Evolutionary conservation across 169 alveolate genomes (phyloP).

Genomic region (Eimeria brunetti): DNA sequence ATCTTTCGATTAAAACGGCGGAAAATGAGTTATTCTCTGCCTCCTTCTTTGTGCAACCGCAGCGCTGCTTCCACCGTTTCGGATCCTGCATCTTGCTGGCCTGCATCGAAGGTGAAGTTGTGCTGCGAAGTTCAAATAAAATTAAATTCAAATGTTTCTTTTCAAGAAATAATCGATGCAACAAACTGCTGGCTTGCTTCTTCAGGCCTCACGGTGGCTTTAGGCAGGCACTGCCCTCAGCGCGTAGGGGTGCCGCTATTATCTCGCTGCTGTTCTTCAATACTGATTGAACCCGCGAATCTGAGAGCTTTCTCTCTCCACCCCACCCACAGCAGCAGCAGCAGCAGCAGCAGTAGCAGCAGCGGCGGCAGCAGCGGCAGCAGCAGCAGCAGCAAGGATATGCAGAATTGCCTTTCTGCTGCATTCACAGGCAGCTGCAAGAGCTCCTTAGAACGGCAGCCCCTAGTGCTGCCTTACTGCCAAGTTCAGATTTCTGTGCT

Average conservation of each 20-base stretch:
- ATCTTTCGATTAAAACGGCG: too few species aligned
- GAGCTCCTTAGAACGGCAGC: not conserved
- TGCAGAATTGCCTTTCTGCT: not conserved
- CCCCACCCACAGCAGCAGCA: not conserved
- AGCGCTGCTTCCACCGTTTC: conserved; percentile 5
- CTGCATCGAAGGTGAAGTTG: not conserved
- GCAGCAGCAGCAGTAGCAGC: conserved; percentile 7
- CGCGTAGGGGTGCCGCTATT: conserved; percentile 20
- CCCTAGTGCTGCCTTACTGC: conserved; percentile 28
- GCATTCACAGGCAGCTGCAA: not conserved
- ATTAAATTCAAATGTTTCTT: not conserved
- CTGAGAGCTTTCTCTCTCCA: not conserved
- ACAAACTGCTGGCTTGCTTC: conserved; percentile 50
- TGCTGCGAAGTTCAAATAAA: conserved; percentile 5
- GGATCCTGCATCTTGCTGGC: not conserved
- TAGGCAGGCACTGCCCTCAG: conserved; percentile 47
- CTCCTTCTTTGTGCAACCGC: not conserved
- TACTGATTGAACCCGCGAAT: conserved; percentile 10
- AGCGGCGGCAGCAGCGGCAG: not conserved
- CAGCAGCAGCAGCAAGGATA: not conserved
- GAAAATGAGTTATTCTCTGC: not conserved
- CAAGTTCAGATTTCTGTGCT: conserved; percentile 17
- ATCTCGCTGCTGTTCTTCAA: not conserved
- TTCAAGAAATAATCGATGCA: not conserved
- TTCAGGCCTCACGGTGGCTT: conserved; percentile 36